A percentile compares a stretch with the other conserved stretches of the same genome.
Conservation (phyloP, 2,329 filamentous ascomycete genomes). For the Arthroderma sp. region DNA sequence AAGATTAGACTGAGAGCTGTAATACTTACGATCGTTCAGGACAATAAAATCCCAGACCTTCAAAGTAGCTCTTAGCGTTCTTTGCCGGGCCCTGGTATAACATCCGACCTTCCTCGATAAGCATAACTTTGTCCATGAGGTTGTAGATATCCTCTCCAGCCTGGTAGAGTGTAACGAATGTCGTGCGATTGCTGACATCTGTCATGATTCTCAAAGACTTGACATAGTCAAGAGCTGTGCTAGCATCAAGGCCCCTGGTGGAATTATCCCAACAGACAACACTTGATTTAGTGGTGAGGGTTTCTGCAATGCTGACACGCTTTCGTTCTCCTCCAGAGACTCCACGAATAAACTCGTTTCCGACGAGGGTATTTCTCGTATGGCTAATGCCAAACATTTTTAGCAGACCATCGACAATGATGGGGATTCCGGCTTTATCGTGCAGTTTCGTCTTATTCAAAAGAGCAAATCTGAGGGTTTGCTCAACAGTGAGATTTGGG, state of each 20-base stretch:
- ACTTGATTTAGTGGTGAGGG: slow-evolving; percentile 57
- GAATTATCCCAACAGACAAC: slow-evolving; percentile 72
- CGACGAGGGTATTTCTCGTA: slow-evolving; percentile 60
- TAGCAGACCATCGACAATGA: slow-evolving; percentile 54
- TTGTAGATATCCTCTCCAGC: slow-evolving; percentile 57
- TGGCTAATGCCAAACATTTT: slow-evolving; percentile 70
- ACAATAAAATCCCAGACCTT: slow-evolving; percentile 51
- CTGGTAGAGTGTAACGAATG: slow-evolving; percentile 58
- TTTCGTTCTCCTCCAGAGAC: slow-evolving; percentile 72
- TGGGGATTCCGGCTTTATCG: slow-evolving; percentile 47
- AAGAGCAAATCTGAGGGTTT: slow-evolving; percentile 62
- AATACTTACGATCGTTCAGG: slow-evolving; percentile 44
- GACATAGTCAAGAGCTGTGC: slow-evolving; percentile 65
- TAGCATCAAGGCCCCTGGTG: slow-evolving; percentile 66
- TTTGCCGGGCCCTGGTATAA: slow-evolving; percentile 51
- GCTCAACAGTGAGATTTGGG: slow-evolving; percentile 60
- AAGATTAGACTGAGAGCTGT: too few relatives aligned
- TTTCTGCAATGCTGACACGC: slow-evolving; percentile 67
- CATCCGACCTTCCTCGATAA: slow-evolving; percentile 60
- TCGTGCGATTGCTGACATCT: slow-evolving; percentile 58
- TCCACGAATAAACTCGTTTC: slow-evolving; percentile 59
- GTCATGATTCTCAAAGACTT: slow-evolving; percentile 60
- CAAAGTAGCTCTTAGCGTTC: slow-evolving; percentile 53
- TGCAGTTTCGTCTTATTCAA: slow-evolving; percentile 62
- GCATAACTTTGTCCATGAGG: slow-evolving; percentile 67